Conservation (phyloP, 768 basidiomycete genomes). For the Sporobolomyces roseus region DNA sequence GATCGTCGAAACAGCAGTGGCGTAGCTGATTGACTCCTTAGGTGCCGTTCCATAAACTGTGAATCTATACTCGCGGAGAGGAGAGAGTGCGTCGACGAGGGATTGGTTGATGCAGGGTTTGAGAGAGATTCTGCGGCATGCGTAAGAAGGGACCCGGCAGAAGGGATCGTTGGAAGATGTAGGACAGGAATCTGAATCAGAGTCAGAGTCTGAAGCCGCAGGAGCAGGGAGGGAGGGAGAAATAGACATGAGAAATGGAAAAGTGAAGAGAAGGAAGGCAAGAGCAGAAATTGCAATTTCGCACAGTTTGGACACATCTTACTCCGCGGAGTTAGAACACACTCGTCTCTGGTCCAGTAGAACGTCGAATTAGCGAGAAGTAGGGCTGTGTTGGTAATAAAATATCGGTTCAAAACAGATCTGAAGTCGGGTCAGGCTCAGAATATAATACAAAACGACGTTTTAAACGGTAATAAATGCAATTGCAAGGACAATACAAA, state of each 20-base stretch:
- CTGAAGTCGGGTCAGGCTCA: too few species aligned
- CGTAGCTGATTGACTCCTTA: constrained; percentile 21
- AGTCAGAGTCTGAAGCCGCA: too few species aligned
- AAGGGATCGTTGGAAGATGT: background rate
- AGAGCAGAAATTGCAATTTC: background rate
- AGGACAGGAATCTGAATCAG: too few species aligned
- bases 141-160: background rate
- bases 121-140: background rate
- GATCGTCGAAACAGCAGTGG: constrained; percentile 1
- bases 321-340: too few species aligned
- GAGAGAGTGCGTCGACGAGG: background rate
- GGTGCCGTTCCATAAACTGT: constrained; percentile 16
- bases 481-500: too few species aligned
- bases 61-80: background rate
- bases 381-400: too few species aligned
- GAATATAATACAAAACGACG: too few species aligned
- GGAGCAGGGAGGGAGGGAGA: background rate
- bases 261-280: background rate
- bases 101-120: constrained; percentile 26
- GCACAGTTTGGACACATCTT: too few species aligned
- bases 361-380: too few species aligned
- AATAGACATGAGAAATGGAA: background rate
- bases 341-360: too few species aligned
- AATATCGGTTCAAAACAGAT: too few species aligned
- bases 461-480: too few species aligned